Base-by-base conservation (phyloP, 352 stramenopile genomes). In the Phytophthora foliorum region DNA sequence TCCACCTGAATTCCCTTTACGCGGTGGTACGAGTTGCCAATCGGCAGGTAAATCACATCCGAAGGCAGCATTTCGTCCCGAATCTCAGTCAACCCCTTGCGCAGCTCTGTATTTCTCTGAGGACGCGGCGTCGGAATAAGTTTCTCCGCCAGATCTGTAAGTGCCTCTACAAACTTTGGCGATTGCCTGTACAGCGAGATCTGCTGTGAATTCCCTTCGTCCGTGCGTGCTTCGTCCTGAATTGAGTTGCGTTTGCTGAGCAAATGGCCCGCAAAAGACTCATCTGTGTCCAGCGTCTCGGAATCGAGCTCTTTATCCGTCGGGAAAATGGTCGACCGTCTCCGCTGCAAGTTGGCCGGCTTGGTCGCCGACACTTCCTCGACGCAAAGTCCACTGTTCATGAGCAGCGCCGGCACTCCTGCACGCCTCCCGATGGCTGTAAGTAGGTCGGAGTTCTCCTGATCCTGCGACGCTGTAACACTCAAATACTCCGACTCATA, bases 401-500 rank as follows among this genome's bases (percentile, higher is more conserved):
- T 92, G 13, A 95, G 66, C 32, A 94, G 63, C 2, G 88, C 88
- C 0, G 86, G 86, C 4, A 94, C 82, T 2, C 86, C 86, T 8
- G 83, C 86, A 5, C 85, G 75, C 57, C 83, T 76, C 10, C 85
- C 79, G 36, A 95, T 93, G 3, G 86, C 88, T 6, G 71, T 77
- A 2, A 95, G 59, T 32, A 95, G 36, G 42, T 91, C 78, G 3
- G 76, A 77, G 46, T 90, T 88, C 52, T 92, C 86, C 46, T 90
- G 74, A 36, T 89, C 80, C 1, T 71, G 72, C 4, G 81, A 78
- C 8, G 80, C 72, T 19, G 71, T 87, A 10, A 90, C 84, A 56
- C 86, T 94, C 24, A 95, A 73, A 54, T 89, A 92, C 62, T 96
- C 89, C 6, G 80, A 91, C 44, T 89, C 64, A 70, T 95, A 92